Percentiles rank a stretch among this genome's conserved stretches.
Conservation (phyloP, 352 stramenopile species). For the Pythium oligandrum region DNA sequence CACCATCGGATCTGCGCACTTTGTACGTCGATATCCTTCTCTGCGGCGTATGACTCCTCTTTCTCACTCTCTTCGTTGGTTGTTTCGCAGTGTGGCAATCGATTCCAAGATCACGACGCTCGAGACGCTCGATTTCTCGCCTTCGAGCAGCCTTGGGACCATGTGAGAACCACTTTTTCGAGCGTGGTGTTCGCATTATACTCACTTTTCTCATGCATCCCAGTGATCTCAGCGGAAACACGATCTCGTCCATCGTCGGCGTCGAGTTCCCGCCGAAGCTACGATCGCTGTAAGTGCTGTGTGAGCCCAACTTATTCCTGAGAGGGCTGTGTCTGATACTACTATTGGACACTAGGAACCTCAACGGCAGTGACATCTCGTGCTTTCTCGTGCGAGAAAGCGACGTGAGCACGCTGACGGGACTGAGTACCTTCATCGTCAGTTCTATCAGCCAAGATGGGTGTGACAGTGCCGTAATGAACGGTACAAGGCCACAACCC, state of each 20-base stretch:
- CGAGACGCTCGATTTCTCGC: constrained; percentile 2
- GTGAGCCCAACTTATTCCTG: too few relatives aligned
- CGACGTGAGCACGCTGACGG: not conserved
- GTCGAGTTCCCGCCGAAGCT: constrained; percentile 4
- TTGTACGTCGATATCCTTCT: constrained; percentile 2
- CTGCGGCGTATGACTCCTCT: not conserved
- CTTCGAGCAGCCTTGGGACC: not conserved
- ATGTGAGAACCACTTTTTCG: constrained; percentile 3
- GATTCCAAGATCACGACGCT: constrained; percentile 7
- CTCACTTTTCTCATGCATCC: not conserved
- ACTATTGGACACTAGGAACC: not conserved
- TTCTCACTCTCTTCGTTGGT: not conserved
- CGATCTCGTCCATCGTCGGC: constrained; percentile 1
- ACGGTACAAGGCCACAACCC: not conserved
- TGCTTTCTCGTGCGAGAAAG: constrained; percentile 9
- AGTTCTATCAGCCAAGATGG: constrained; percentile 2
- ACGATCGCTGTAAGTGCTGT: constrained; percentile 1
- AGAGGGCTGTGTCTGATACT: too few relatives aligned
- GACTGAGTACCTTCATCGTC: constrained; percentile 6
- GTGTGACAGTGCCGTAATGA: not conserved
- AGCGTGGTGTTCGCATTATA: not conserved
- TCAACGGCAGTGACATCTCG: constrained; percentile 6
- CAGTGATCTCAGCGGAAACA: constrained; percentile 3
- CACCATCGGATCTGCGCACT: not conserved
- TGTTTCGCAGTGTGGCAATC: not conserved